Conservation (phyloP, 2,329 filamentous ascomycete species). For the Colletotrichum sp. region DNA sequence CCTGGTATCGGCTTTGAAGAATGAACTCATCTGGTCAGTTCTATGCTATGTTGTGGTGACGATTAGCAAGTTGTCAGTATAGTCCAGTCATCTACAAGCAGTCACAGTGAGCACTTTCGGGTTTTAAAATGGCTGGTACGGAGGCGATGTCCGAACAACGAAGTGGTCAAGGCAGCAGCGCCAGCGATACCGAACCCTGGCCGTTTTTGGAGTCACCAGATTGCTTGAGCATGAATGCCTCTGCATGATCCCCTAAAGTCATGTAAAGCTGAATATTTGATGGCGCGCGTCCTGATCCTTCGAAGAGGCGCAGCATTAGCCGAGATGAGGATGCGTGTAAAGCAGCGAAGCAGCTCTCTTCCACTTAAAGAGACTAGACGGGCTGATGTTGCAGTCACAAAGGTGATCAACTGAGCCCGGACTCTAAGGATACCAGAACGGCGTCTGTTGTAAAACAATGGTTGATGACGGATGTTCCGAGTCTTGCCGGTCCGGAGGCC, state of each 20-base stretch:
- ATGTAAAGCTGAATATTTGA: not conserved
- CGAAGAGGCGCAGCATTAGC: not conserved
- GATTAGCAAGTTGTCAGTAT: not conserved
- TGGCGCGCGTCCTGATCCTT: not conserved
- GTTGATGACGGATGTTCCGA: not conserved
- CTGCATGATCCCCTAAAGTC: not conserved
- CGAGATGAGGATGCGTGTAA: not conserved
- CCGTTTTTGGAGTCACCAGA: not conserved
- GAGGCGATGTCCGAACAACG: not conserved
- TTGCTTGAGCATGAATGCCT: not conserved
- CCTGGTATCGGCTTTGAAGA: not conserved
- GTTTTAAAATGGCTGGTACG: not conserved
- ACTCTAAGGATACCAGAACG: not conserved
- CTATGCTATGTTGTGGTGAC: not conserved
- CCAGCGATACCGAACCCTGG: not conserved
- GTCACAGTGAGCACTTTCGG: not conserved
- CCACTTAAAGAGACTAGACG: not conserved
- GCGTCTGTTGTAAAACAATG: not conserved
- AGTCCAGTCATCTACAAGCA: not conserved
- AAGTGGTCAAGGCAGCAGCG: not conserved
- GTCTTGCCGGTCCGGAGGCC: not conserved
- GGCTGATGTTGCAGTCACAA: not conserved
- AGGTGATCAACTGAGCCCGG: not conserved
- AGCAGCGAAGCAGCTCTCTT: not conserved
- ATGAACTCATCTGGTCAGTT: not conserved